Conservation (phyloP, 75 land plant species). For the Sequoia sempervirens region DNA sequence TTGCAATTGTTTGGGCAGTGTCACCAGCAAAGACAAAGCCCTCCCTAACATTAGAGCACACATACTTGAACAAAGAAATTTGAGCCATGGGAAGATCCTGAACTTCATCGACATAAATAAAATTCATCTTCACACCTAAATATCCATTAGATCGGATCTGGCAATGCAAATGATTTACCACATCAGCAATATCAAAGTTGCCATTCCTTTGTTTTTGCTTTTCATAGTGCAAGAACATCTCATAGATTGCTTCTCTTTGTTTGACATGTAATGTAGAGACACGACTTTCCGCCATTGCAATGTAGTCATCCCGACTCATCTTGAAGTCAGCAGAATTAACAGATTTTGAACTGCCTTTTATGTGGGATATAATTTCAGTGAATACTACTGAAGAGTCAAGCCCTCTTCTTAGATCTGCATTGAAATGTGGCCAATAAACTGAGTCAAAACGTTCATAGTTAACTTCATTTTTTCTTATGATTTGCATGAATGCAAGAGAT, state of each 20-base stretch:
- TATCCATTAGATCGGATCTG: constrained; percentile 28
- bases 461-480: constrained; percentile 44
- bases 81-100: constrained; percentile 72
- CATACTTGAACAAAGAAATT: constrained; percentile 52
- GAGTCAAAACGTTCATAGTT: constrained; percentile 40
- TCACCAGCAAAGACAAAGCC: constrained; percentile 82
- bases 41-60: constrained; percentile 40
- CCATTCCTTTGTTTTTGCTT: constrained; percentile 33
- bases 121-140: constrained; percentile 36
- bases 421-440: constrained; percentile 62
- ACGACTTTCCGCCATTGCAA: constrained; percentile 31
- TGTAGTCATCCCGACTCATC: constrained; percentile 32
- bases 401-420: constrained; percentile 28
- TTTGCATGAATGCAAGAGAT: constrained; percentile 19
- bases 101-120: constrained; percentile 77
- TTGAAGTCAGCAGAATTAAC: constrained; percentile 10
- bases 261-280: constrained; percentile 25
- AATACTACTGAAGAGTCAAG: constrained; percentile 57
- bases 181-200: constrained; percentile 61
- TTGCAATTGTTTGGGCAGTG: constrained; percentile 78
- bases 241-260: constrained; percentile 50
- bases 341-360: constrained; percentile 49
- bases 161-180: constrained; percentile 47
- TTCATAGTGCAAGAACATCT: constrained; percentile 60
- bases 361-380: constrained; percentile 56